Evolutionary conservation across 202 grass and related monocot species (phyloP), one percentile per base, ranked within the genome.

Genomic region (Bolboschoenoplectus hybrid): DNA sequence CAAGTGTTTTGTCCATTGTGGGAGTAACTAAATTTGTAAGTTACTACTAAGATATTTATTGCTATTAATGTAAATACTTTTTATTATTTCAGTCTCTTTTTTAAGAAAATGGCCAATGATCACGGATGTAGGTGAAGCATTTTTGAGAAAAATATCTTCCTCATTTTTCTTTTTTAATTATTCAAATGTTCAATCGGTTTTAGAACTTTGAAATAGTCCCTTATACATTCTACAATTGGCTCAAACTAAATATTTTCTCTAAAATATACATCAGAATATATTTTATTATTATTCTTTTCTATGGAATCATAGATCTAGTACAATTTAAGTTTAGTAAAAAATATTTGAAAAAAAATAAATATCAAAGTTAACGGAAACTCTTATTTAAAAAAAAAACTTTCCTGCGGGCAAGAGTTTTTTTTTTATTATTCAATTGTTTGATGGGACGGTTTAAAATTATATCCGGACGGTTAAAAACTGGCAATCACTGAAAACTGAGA

Each of bases 1-100:
- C 62, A 70, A 40, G 45, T 14, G 1, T 84, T 84, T 71, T 84
- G 20, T 70, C 81, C 46, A 36, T 69, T 84, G 32, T 56, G 17
- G 62, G 62, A 83, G 32, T 70, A 68, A 84, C 5, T 10, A 61
- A 74, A 34, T 1, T 74, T 74, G 44, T 74, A 9, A 14, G 11
- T 51, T 51, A 51, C 2, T 11, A 50, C 2, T 74, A 50, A 74
- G 13, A 39, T 57, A 36, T 57, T 41, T 57, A 36, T 57, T 41
- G 51, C 17, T 17, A 40, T 38, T 78, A 55, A n/a, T 38, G 32
- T 56, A 9, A 46, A 1, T 19, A 72, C 2, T 39, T 58, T 53
- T 53, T 58, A 9, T 56, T 36, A 41, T 41, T 79, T 58, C 60
- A n/a, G 35, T 58, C 14, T 58, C 7, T 39, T 58, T 39, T 11